Evolutionary conservation across 2,329 filamentous ascomycete species (phyloP).

Genomic region (Neophaeococcomyces aloes): DNA sequence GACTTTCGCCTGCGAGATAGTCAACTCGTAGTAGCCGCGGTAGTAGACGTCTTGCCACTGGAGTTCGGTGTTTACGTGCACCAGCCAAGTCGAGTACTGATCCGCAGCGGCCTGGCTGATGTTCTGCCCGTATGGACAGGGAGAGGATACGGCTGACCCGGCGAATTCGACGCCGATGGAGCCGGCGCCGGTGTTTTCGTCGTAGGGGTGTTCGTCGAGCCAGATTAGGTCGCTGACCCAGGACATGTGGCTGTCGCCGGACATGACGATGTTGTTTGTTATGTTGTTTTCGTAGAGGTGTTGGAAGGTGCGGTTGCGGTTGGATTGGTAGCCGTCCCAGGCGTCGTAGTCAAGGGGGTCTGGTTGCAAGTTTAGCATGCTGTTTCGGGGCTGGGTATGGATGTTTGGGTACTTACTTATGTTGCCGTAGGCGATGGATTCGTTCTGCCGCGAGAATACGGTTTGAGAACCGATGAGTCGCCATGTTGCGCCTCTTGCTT

Average conservation of each 20-base stretch:
- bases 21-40: slow-evolving; percentile 60
- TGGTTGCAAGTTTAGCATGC: background rate
- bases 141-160: slow-evolving; percentile 55
- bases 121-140: slow-evolving; percentile 49
- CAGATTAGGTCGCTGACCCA: slow-evolving; percentile 54
- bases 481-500: slow-evolving; percentile 58
- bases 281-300: slow-evolving; percentile 59
- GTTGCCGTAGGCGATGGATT: slow-evolving; percentile 35
- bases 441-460: slow-evolving; percentile 51
- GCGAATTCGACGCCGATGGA: slow-evolving; percentile 55
- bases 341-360: slow-evolving; percentile 45
- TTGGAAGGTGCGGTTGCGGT: slow-evolving; percentile 59
- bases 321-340: slow-evolving; percentile 58
- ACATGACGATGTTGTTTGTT: slow-evolving; percentile 61
- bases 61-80: slow-evolving; percentile 49
- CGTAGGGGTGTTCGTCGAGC: slow-evolving; percentile 42
- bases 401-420: background rate
- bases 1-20: slow-evolving; percentile 46
- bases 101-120: slow-evolving; percentile 46
- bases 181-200: slow-evolving; percentile 43
- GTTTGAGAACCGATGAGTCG: slow-evolving; percentile 61
- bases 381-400: background rate
- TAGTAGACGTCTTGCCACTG: slow-evolving; percentile 68
- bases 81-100: slow-evolving; percentile 35
- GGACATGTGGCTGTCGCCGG: slow-evolving; percentile 58